Base-by-base conservation (phyloP, 805 yeast species). In the Tetrapisispora iriomotensis region DNA sequence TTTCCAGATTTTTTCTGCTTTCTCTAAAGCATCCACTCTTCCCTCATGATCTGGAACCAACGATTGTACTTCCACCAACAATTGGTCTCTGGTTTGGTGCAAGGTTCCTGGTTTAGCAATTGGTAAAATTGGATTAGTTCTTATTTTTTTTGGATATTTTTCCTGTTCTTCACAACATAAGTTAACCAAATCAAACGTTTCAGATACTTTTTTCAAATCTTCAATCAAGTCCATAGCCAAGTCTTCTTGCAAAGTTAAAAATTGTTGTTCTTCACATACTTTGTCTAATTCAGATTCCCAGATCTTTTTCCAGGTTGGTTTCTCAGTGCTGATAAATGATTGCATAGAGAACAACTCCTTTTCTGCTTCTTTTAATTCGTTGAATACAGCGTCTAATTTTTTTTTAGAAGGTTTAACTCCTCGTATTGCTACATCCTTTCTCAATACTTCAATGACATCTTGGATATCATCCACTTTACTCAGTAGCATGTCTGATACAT, bases 211-310 rank as follows among this genome's bases (percentile, higher is more conserved):
- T 19, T 71, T 73, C 24, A 92, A 61, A 61, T 92, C 99, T 45
- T 85, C 92, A 30, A 72, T 74, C 45, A 92, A 62, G 54, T 90
- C 94, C 23, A 68, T 70, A 1, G 85, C 75, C 39, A 94, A 71
- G 44, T 85, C 95, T 51, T 86, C 96, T 59, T 90, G 96, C 15
- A 86, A 70, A 40, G 83, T 83, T 62, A 88, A 77, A 58, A 86
- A 86, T 48, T 90, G 94, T 58, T 92, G 97, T 53, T 88, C 96
- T 52, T 86, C 95, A 47, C 95, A 82, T 12, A 92, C 90, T 27
- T 80, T 79, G 44, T 86, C 92, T 40, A 92, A 70, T 54, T 87
- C 96, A 5, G 79, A 66, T 55, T 88, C 96, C 96, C 98, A 90
- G 8, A 85, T 79, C 48, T 75, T 75, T 54, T 84, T 83, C 95